A percentile compares a stretch with the other conserved stretches of the same genome.
Evolutionary conservation across 345 rosid genomes (phyloP).

Genomic region (Camelina sativa): DNA sequence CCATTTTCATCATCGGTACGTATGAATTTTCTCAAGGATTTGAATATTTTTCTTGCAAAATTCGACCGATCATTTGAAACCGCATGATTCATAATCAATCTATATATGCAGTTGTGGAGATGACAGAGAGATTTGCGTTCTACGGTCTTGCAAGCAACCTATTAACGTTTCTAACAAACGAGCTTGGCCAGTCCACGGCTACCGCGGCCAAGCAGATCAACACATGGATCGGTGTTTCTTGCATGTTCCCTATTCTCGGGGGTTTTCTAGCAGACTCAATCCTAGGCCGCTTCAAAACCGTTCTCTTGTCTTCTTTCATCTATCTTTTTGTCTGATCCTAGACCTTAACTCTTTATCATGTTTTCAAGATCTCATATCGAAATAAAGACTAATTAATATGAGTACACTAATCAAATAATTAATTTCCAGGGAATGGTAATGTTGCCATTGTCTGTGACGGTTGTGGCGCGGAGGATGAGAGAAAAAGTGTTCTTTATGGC

Average conservation of each 20-base stretch:
- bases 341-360: background rate
- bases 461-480: constrained; percentile 46
- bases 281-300: constrained; percentile 89
- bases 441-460: constrained; percentile 66
- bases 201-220: constrained; percentile 73
- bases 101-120: constrained; percentile 78
- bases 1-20: constrained; percentile 78
- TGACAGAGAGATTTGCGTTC: constrained; percentile 79
- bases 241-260: constrained; percentile 76
- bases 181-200: constrained; percentile 58
- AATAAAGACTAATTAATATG: constrained; percentile 3
- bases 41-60: background rate
- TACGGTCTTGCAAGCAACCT: constrained; percentile 82
- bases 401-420: background rate
- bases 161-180: constrained; percentile 69
- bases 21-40: background rate
- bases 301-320: constrained; percentile 62
- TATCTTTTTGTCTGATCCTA: constrained; percentile 52
- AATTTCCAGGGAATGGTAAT: constrained; percentile 69
- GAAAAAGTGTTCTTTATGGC: constrained; percentile 67
- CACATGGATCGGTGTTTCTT: constrained; percentile 79
- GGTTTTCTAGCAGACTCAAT: constrained; percentile 80
- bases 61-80: background rate
- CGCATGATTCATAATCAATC: background rate
- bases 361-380: background rate